Conservation (phyloP, 2,329 filamentous ascomycete genomes). For the Talaromyces sp. region DNA sequence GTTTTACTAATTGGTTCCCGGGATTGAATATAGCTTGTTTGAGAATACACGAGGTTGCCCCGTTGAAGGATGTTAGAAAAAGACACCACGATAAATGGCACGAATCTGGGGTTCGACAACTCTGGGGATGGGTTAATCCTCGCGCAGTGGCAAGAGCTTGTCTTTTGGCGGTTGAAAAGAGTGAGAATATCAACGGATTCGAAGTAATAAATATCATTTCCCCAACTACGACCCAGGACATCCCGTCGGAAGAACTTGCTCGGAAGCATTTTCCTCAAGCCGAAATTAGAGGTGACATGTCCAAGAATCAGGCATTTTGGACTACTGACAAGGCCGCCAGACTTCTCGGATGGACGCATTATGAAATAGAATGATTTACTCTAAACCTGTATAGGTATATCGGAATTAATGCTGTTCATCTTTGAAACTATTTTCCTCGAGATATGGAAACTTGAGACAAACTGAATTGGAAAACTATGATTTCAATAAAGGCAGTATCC, state of each 20-base stretch:
- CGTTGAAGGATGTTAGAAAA: conserved; percentile 30
- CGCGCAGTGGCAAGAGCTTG: conserved; percentile 38
- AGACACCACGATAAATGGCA: conserved; percentile 38
- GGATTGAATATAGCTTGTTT: conserved; percentile 41
- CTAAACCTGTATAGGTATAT: not conserved
- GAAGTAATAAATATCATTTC: conserved; percentile 40
- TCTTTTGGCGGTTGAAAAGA: conserved; percentile 34
- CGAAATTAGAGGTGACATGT: conserved; percentile 27
- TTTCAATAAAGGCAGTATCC: not conserved
- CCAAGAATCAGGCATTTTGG: conserved; percentile 28
- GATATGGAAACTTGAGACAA: not conserved
- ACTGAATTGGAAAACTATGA: not conserved
- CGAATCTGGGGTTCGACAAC: conserved; percentile 34
- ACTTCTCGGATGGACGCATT: conserved; percentile 33
- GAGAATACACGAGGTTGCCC: conserved; percentile 40
- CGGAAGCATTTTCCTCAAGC: conserved; percentile 29
- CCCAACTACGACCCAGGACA: conserved; percentile 31
- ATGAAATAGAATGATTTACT: conserved; percentile 29
- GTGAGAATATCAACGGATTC: conserved; percentile 33
- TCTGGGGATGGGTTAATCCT: conserved; percentile 41
- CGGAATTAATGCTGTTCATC: not conserved
- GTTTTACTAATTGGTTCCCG: conserved; percentile 39
- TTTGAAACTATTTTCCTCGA: not conserved
- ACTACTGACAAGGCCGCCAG: conserved; percentile 26
- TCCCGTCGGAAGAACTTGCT: conserved; percentile 26